phyloP scores from a whole-genome alignment of 2,329 filamentous ascomycete species.

The Fusarium metavorans region DNA sequence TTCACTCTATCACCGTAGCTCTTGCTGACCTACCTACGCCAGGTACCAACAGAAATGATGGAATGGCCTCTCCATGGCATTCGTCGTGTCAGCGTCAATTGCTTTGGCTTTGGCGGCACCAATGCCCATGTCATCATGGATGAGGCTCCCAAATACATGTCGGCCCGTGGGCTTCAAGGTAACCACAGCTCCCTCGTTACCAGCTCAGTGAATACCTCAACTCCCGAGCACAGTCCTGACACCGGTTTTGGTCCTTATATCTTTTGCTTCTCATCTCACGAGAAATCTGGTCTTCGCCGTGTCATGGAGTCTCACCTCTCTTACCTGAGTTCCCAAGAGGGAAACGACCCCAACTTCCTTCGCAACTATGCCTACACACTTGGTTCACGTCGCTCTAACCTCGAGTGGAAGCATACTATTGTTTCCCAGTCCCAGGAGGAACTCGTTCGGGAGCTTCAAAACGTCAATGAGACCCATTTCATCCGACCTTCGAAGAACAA shows the following conservation, averaged over 20 bases:
- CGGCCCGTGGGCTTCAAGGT: conserved; percentile 48
- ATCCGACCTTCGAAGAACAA: conserved; percentile 43
- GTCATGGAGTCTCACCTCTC: conserved; percentile 51
- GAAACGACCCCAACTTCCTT: conserved; percentile 40
- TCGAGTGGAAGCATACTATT: conserved; percentile 58
- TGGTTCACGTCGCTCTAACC: conserved; percentile 56
- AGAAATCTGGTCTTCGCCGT: conserved; percentile 54
- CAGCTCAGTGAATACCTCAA: conserved; percentile 6
- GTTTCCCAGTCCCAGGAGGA: conserved; percentile 51
- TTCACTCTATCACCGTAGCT: neutral
- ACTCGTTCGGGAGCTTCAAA: conserved; percentile 47
- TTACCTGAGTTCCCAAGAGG: conserved; percentile 44
- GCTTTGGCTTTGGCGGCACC: conserved; percentile 70
- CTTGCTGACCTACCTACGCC: conserved; percentile 17
- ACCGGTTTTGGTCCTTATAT: conserved; percentile 46
- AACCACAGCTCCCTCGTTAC: conserved; percentile 51
- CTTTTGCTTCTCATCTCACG: conserved; percentile 59
- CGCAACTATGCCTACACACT: conserved; percentile 61
- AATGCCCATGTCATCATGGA: conserved; percentile 67
- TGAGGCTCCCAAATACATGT: conserved; percentile 57
- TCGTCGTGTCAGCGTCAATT: conserved; percentile 66
- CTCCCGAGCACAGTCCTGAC: neutral
- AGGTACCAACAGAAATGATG: conserved; percentile 56
- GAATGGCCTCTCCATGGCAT: conserved; percentile 59
- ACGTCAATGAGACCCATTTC: conserved; percentile 28